Conservation (phyloP, 148 eudicot genomes). For the Chenopodium quinoa region DNA sequence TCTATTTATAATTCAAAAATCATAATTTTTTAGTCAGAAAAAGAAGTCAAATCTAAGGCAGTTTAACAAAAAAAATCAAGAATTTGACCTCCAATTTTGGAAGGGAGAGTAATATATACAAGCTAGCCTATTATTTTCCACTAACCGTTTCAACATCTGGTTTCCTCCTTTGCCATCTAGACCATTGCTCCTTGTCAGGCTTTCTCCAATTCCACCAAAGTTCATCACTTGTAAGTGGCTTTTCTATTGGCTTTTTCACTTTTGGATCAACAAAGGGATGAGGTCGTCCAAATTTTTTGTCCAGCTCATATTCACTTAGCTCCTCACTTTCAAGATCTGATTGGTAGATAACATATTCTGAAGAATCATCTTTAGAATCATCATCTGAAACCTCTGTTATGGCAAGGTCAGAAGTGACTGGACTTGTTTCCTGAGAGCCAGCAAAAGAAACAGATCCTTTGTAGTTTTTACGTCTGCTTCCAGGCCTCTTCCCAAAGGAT, state of each 20-base stretch:
- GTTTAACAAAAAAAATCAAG: too few species aligned
- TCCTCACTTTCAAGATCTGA: conserved; percentile 56
- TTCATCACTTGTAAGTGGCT: conserved; percentile 81
- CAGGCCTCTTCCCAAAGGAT: conserved; percentile 84
- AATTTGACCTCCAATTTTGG: neutral
- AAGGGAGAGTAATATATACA: neutral
- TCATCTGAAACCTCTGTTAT: conserved; percentile 49
- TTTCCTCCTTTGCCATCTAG: conserved; percentile 93
- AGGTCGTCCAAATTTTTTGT: conserved; percentile 76
- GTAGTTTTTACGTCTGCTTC: conserved; percentile 75
- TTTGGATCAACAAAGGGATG: conserved; percentile 91
- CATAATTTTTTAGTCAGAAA: neutral
- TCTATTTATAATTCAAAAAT: neutral
- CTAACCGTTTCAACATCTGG: conserved; percentile 98
- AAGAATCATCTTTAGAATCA: conserved; percentile 50
- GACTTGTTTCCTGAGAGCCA: conserved; percentile 42
- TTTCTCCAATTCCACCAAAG: conserved; percentile 99
- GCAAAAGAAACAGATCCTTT: conserved; percentile 53
- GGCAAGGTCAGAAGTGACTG: conserved; percentile 38
- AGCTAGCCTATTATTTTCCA: conserved; percentile 31
- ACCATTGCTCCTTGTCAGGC: conserved; percentile 85
- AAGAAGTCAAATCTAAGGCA: neutral
- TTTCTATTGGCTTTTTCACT: conserved; percentile 55
- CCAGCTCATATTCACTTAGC: conserved; percentile 70
- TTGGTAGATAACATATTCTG: conserved; percentile 79